Conservation (phyloP, 1,284 basidiomycete genomes). For the Stygiomarasmius scandens region DNA sequence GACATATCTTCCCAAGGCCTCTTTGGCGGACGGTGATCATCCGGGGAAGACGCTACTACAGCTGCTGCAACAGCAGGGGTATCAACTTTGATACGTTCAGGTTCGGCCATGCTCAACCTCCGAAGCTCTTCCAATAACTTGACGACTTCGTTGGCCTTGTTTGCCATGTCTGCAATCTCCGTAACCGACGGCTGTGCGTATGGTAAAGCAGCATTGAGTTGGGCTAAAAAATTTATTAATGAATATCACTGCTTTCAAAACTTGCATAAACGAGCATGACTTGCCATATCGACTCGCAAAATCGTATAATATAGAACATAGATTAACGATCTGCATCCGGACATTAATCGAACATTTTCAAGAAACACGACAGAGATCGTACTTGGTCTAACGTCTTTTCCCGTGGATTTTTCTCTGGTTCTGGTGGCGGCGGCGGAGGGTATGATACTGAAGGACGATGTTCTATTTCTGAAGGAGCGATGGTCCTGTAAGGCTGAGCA, state of each 20-base stretch:
- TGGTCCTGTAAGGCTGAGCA: conserved; percentile 7
- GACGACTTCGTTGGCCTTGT: conserved; percentile 62
- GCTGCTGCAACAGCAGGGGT: conserved; percentile 9
- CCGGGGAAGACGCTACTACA: conserved; percentile 30
- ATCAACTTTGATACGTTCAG: conserved; percentile 36
- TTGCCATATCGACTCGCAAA: conserved; percentile 70
- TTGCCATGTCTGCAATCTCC: conserved; percentile 70
- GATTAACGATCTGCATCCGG: conserved; percentile 61
- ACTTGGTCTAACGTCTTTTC: conserved; percentile 45
- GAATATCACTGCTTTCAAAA: conserved; percentile 7
- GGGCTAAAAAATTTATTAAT: conserved; percentile 36
- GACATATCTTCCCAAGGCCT: conserved; percentile 76
- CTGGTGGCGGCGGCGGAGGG: not conserved
- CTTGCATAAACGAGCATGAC: conserved; percentile 22
- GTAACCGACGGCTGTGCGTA: conserved; percentile 51
- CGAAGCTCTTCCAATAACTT: conserved; percentile 66
- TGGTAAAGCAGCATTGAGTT: conserved; percentile 46
- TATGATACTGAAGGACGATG: not conserved
- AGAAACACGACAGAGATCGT: conserved; percentile 23
- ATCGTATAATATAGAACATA: conserved; percentile 58
- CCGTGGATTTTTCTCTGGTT: conserved; percentile 22
- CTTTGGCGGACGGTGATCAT: conserved; percentile 63
- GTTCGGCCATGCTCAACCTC: conserved; percentile 38
- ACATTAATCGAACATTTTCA: too few species aligned
- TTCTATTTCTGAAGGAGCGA: conserved; percentile 8